A percentile compares a stretch with the other conserved stretches of the same genome.
Evolutionary conservation across 1,284 basidiomycete species (phyloP).

Genomic region (Hymenochaete sp.): DNA sequence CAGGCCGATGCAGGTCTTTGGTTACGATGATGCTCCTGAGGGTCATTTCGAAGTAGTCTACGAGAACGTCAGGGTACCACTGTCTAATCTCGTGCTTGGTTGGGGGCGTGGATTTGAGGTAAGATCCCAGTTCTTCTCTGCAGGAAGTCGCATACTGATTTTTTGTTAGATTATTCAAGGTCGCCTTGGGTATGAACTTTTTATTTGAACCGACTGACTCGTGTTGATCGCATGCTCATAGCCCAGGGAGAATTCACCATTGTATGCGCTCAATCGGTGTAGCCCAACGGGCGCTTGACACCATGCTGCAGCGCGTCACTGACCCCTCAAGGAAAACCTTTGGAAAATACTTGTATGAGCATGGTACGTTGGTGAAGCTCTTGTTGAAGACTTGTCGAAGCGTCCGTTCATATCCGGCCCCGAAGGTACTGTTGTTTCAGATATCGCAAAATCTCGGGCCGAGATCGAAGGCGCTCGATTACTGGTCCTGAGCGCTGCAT

Average conservation of each 20-base stretch:
- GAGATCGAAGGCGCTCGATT: constrained; percentile 86
- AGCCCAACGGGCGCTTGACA: constrained; percentile 79
- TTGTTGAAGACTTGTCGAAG: constrained; percentile 27
- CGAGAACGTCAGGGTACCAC: constrained; percentile 85
- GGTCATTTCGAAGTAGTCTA: constrained; percentile 96
- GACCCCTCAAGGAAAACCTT: constrained; percentile 89
- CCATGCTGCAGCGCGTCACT: constrained; percentile 87
- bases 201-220: not conserved
- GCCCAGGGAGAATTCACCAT: constrained; percentile 94
- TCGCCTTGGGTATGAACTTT: constrained; percentile 70
- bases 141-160: constrained; percentile 4
- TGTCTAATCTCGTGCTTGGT: constrained; percentile 78
- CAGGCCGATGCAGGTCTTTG: constrained; percentile 87
- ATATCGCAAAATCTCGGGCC: constrained; percentile 87
- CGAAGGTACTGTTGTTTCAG: constrained; percentile 77
- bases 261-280: constrained; percentile 96
- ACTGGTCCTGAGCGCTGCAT: constrained; percentile 87
- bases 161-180: constrained; percentile 83
- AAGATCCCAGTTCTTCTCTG: not conserved
- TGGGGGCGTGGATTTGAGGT: constrained; percentile 93
- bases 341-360: constrained; percentile 84
- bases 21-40: constrained; percentile 91
- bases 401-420: constrained; percentile 30
- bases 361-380: constrained; percentile 49
- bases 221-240: constrained; percentile 26